Percentiles rank a stretch among this genome's conserved stretches.
These are phyloP conservation scores for Psilocybe sp. DNA, from an alignment of 768 basidiomycete genomes.

Conservation along the genomic window DNA sequence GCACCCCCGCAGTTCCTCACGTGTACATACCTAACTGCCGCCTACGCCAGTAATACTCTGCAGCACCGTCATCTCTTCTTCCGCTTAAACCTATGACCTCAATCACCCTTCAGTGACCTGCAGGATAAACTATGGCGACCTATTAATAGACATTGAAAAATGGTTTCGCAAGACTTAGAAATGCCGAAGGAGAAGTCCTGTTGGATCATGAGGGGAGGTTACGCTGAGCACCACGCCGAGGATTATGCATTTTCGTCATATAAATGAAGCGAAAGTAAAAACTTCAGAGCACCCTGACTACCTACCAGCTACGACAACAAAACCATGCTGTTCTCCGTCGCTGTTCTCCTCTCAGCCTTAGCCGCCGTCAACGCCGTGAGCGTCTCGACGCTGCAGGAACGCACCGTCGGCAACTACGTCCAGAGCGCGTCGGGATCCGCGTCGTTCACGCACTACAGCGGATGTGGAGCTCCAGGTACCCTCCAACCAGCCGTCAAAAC, in stretches of 20 bases:
- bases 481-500: neutral
- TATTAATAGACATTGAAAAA: neutral
- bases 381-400: conserved; percentile 19
- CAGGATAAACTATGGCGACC: neutral
- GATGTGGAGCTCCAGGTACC: conserved; percentile 47
- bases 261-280: conserved; percentile 6
- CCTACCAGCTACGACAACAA: neutral
- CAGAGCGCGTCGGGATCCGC: conserved; percentile 50
- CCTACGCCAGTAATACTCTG: no score
- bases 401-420: conserved; percentile 49
- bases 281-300: neutral
- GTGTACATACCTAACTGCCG: no score
- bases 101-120: neutral
- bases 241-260: conserved; percentile 14
- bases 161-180: no score
- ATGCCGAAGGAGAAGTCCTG: neutral
- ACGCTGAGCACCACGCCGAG: conserved; percentile 9
- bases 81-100: no score
- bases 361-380: conserved; percentile 18
- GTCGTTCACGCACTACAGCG: conserved; percentile 57
- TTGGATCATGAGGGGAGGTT: neutral
- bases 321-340: conserved; percentile 19
- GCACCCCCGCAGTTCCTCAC: no score
- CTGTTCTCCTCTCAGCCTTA: conserved; percentile 18
- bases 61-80: no score